Evolutionary conservation across 2,329 filamentous ascomycete species (phyloP).

Genomic region (Fusarium kyushuense): DNA sequence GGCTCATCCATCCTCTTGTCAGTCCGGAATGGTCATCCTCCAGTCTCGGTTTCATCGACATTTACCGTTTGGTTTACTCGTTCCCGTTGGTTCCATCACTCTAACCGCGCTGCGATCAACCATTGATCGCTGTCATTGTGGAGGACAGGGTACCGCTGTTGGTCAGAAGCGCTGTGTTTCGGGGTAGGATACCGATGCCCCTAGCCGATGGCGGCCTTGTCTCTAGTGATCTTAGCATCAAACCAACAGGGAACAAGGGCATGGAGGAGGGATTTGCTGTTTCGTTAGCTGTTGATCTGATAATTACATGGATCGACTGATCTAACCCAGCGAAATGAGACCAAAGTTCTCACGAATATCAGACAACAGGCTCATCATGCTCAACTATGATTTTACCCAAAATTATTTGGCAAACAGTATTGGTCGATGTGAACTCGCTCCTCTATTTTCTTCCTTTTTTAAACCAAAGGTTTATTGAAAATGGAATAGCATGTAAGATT

Average conservation of each 20-base stretch:
- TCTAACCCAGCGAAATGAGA: neutral
- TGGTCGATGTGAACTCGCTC: neutral
- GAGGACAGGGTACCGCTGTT: conserved; percentile 37
- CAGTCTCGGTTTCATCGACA: conserved; percentile 17
- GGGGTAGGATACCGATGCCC: conserved; percentile 41
- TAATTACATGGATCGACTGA: conserved; percentile 6
- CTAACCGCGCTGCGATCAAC: conserved; percentile 37
- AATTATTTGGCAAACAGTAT: neutral
- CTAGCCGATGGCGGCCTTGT: conserved; percentile 42
- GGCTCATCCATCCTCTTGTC: conserved; percentile 4
- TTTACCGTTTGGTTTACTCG: conserved; percentile 25
- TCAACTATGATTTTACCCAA: neutral
- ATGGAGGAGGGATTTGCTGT: conserved; percentile 15
- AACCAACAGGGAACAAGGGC: conserved; percentile 43
- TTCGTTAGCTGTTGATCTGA: conserved; percentile 6
- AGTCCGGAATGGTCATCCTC: conserved; percentile 24
- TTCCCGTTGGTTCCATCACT: conserved; percentile 32
- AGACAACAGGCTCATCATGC: neutral
- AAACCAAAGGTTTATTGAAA: neutral
- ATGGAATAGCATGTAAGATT: conserved; percentile 33
- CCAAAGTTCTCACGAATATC: neutral
- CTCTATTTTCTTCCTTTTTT: neutral
- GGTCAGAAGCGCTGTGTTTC: conserved; percentile 45
- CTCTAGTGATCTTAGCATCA: conserved; percentile 40
- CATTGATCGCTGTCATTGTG: conserved; percentile 34